Evolutionary conservation across 495 filamentous ascomycete species (phyloP).

Genomic region (Parmelia sp.): DNA sequence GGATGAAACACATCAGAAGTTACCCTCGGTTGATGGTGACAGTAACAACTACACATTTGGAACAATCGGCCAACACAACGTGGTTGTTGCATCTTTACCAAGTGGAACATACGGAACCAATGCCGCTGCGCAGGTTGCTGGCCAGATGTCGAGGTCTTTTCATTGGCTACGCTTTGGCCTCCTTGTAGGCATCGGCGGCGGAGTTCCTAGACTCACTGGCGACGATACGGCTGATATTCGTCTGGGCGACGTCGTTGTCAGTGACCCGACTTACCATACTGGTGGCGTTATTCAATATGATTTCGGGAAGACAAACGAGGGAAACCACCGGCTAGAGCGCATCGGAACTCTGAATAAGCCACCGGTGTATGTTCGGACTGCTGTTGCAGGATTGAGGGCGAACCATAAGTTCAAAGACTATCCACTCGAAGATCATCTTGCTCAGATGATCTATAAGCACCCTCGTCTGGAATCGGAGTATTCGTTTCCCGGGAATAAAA

Average conservation of each 20-base stretch:
- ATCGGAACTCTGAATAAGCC: neutral
- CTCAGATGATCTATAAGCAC: neutral
- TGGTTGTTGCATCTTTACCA: slow-evolving; percentile 35
- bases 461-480: neutral
- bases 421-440: neutral
- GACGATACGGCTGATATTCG: neutral
- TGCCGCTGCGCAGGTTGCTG: neutral
- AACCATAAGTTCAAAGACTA: neutral
- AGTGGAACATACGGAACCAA: neutral
- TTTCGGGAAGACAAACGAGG: neutral
- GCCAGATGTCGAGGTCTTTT: neutral
- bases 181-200: neutral
- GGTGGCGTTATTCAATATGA: neutral
- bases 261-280: neutral
- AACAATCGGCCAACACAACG: slow-evolving; percentile 32
- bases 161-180: neutral
- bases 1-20: slow-evolving; percentile 17
- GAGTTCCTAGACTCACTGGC: neutral
- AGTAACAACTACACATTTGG: slow-evolving; percentile 33
- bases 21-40: slow-evolving; percentile 22
- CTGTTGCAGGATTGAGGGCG: neutral
- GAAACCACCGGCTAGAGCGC: neutral
- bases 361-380: neutral
- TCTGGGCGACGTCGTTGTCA: neutral
- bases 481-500: neutral